Conservation (phyloP, 805 yeast genomes). For the Yarrowia hollandica region DNA sequence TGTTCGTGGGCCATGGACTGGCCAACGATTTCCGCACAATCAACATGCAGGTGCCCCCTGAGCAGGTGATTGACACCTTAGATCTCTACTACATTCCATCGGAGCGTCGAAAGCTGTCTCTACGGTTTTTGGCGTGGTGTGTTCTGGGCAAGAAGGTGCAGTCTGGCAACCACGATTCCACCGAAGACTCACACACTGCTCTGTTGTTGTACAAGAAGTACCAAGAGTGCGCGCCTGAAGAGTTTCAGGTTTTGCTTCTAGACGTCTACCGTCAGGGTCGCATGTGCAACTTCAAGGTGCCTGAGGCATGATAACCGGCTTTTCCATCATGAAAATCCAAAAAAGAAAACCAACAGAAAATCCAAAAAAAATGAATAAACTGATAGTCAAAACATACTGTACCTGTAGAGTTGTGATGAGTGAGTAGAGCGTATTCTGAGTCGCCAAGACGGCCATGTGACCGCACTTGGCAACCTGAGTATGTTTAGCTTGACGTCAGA, state of each 20-base stretch:
- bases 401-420: not conserved
- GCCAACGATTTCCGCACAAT: constrained; percentile 90
- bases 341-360: constrained; percentile 19
- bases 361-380: constrained; percentile 26
- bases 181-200: constrained; percentile 93
- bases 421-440: too few relatives aligned
- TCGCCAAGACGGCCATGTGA: not conserved
- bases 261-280: constrained; percentile 57
- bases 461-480: constrained; percentile 1
- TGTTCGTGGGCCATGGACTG: constrained; percentile 93
- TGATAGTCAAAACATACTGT: constrained; percentile 12
- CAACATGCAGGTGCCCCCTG: constrained; percentile 80
- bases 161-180: constrained; percentile 92
- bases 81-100: constrained; percentile 73
- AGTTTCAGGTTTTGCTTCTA: constrained; percentile 61
- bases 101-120: constrained; percentile 72
- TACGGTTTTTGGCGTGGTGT: constrained; percentile 82
- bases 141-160: constrained; percentile 77
- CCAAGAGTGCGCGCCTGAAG: constrained; percentile 56
- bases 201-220: constrained; percentile 72
- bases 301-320: constrained; percentile 27
- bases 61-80: constrained; percentile 88
- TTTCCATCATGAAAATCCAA: not conserved
- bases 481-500: too few relatives aligned
- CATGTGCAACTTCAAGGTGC: constrained; percentile 43